Evolutionary conservation across 2,329 filamentous ascomycete genomes (phyloP).

Genomic region (Corinectria fuckeliana): DNA sequence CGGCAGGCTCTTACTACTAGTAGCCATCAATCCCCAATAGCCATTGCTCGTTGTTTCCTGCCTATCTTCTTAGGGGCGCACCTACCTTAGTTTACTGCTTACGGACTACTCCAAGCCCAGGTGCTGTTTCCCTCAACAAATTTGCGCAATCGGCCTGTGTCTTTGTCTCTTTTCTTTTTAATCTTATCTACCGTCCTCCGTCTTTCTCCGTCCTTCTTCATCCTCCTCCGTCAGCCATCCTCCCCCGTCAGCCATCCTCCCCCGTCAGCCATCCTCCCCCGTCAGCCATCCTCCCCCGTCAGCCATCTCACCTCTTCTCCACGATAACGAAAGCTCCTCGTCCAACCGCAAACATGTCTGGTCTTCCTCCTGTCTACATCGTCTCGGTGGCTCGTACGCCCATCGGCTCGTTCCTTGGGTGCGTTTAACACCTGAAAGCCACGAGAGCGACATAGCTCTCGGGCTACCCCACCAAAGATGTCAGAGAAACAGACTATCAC

Average conservation of each 20-base stretch:
- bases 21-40: constrained; percentile 5
- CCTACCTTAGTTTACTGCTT: constrained; percentile 3
- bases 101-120: constrained; percentile 3
- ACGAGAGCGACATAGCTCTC: constrained; percentile 14
- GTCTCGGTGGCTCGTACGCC: constrained; percentile 91
- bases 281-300: constrained; percentile 6
- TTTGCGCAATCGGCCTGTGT: constrained; percentile 17
- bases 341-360: constrained; percentile 67
- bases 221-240: background rate
- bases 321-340: constrained; percentile 16
- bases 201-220: constrained; percentile 16
- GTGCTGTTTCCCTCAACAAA: constrained; percentile 17
- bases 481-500: background rate
- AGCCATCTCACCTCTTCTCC: constrained; percentile 14
- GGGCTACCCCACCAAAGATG: background rate
- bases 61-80: background rate
- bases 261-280: constrained; percentile 6
- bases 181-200: too few relatives aligned
- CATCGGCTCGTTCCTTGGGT: constrained; percentile 94
- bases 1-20: background rate
- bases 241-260: background rate
- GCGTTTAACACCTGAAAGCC: constrained; percentile 31
- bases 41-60: background rate
- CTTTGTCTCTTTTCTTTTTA: background rate
- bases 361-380: constrained; percentile 90